Percentiles rank a stretch among this genome's conserved stretches.
Evolutionary conservation across 1,284 basidiomycete species (phyloP).

Genomic region (Peniophora sp.): DNA sequence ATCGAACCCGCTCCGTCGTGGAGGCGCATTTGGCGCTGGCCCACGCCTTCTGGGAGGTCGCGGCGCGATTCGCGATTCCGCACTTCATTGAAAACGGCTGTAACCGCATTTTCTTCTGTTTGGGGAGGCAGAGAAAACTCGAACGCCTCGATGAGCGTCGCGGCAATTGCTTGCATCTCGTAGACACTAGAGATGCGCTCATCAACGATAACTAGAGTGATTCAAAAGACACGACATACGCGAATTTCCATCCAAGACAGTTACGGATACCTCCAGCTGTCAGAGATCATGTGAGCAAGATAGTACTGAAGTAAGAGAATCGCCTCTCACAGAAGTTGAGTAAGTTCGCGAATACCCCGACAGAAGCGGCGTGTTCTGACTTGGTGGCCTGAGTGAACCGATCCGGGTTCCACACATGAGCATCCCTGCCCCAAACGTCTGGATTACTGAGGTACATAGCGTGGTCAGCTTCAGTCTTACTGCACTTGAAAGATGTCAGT

Average conservation of each 20-base stretch:
- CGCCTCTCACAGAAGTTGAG: constrained; percentile 12
- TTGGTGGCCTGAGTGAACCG: constrained; percentile 33
- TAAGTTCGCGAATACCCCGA: constrained; percentile 47
- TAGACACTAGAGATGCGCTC: constrained; percentile 12
- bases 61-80: too few species aligned
- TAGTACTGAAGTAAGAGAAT: not conserved
- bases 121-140: constrained; percentile 13
- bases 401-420: constrained; percentile 41
- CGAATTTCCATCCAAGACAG: constrained; percentile 27
- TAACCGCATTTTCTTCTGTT: constrained; percentile 1
- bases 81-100: too few species aligned
- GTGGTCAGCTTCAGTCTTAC: not conserved
- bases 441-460: constrained; percentile 14
- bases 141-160: constrained; percentile 18
- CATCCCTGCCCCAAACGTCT: constrained; percentile 40
- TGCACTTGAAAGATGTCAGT: not conserved
- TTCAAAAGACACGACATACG: constrained; percentile 16
- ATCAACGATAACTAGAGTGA: not conserved
- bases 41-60: too few species aligned
- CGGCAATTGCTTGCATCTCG: constrained; percentile 18
- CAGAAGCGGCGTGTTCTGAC: constrained; percentile 23
- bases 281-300: not conserved
- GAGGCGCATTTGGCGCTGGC: too few species aligned
- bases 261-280: constrained; percentile 19
- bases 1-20: too few species aligned